These are phyloP conservation scores for Erigeron canadensis DNA, from an alignment of 129 eudicot species.

Conservation along the genomic window DNA sequence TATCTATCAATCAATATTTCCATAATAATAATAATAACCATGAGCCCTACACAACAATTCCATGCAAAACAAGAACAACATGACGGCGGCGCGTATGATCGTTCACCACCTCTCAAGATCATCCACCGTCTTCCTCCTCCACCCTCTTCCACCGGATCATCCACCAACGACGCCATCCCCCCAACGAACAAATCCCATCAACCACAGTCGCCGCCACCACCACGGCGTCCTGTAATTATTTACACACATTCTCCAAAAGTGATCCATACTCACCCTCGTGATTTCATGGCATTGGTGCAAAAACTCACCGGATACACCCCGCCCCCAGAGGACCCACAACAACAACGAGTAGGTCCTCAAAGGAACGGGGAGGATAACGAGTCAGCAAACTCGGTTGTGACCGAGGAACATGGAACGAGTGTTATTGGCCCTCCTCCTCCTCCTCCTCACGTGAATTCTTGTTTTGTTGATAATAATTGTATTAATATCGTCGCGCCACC, in stretches of 20 bases:
- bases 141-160: slow-evolving; percentile 32
- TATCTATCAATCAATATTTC: not conserved
- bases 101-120: slow-evolving; percentile 37
- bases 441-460: slow-evolving; percentile 41
- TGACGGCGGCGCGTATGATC: not conserved
- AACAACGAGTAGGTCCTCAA: not conserved
- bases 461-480: slow-evolving; percentile 33
- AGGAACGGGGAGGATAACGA: slow-evolving; percentile 42
- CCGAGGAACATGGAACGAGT: slow-evolving; percentile 47
- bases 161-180: slow-evolving; percentile 14
- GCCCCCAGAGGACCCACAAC: slow-evolving; percentile 11
- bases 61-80: slow-evolving; percentile 39
- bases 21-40: slow-evolving; percentile 14
- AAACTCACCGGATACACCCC: slow-evolving; percentile 49
- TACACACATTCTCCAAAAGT: slow-evolving; percentile 63
- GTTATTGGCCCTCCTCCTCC: slow-evolving; percentile 16
- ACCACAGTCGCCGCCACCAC: slow-evolving; percentile 17
- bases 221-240: slow-evolving; percentile 53
- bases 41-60: slow-evolving; percentile 39
- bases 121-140: slow-evolving; percentile 33
- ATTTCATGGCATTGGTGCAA: slow-evolving; percentile 71
- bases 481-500: slow-evolving; percentile 16
- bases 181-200: slow-evolving; percentile 11
- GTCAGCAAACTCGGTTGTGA: slow-evolving; percentile 38
- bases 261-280: slow-evolving; percentile 56